Conservation (phyloP, 2,329 filamentous ascomycete genomes). For the Dryadomyces quercivorus region DNA sequence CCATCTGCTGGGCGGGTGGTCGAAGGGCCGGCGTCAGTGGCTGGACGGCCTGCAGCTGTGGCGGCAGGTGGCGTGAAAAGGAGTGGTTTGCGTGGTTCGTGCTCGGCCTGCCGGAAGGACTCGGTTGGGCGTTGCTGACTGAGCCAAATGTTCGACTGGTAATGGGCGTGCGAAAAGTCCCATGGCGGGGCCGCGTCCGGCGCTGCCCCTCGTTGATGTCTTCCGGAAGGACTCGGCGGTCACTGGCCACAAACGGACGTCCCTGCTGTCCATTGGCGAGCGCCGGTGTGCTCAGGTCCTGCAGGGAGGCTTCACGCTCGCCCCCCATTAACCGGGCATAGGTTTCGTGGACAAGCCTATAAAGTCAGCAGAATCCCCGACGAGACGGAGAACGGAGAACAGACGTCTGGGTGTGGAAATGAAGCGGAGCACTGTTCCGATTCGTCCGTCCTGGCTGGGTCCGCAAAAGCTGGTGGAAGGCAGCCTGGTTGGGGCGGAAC, state of each 20-base stretch:
- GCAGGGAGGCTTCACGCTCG: background rate
- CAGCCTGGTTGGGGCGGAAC: background rate
- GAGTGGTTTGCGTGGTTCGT: background rate
- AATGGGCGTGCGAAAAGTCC: slow-evolving; percentile 6
- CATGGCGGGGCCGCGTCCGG: slow-evolving; percentile 15
- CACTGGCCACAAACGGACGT: slow-evolving; percentile 11
- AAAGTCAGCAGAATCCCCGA: no score
- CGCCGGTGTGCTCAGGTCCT: background rate
- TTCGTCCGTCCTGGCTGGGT: background rate
- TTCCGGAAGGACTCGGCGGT: slow-evolving; percentile 15
- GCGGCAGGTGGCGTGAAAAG: background rate
- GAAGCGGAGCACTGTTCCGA: background rate
- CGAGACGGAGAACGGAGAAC: background rate
- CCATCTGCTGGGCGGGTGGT: background rate
- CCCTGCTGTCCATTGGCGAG: background rate
- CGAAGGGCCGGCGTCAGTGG: background rate
- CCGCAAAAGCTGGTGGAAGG: slow-evolving; percentile 3
- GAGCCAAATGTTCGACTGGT: background rate
- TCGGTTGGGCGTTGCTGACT: background rate
- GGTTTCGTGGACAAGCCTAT: background rate
- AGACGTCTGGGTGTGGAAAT: background rate
- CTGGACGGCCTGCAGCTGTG: background rate
- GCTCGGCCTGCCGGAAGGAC: background rate
- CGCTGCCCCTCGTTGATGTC: slow-evolving; percentile 14
- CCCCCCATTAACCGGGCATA: background rate